Conservation (phyloP, 192 early-diverging fungal species). For the Obelidium mucronatum region DNA sequence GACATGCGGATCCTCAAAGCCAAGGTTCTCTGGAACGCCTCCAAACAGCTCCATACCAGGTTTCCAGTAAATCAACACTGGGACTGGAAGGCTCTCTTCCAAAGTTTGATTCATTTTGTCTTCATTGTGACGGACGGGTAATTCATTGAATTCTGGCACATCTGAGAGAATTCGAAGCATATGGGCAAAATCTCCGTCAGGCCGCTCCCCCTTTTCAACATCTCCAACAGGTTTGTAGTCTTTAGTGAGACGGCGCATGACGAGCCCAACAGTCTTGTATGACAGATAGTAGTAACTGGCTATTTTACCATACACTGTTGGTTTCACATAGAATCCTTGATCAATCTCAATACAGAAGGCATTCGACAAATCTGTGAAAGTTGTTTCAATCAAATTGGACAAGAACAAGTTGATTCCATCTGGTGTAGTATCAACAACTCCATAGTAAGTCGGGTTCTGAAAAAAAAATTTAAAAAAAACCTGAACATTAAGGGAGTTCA, state of each 20-base stretch:
- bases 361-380: slow-evolving; percentile 70
- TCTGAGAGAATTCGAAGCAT: slow-evolving; percentile 83
- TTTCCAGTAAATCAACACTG: slow-evolving; percentile 53
- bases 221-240: slow-evolving; percentile 48
- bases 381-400: slow-evolving; percentile 78
- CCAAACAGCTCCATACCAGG: slow-evolving; percentile 39
- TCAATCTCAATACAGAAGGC: slow-evolving; percentile 80
- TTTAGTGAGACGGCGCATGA: slow-evolving; percentile 64
- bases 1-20: slow-evolving; percentile 85
- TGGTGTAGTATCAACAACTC: slow-evolving; percentile 76
- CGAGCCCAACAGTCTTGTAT: slow-evolving; percentile 77
- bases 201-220: slow-evolving; percentile 34
- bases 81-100: slow-evolving; percentile 73
- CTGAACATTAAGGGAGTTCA: neutral
- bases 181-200: slow-evolving; percentile 59
- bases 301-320: slow-evolving; percentile 82
- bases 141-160: slow-evolving; percentile 85
- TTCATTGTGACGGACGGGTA: slow-evolving; percentile 96
- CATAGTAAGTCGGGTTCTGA: slow-evolving; percentile 97
- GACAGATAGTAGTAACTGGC: slow-evolving; percentile 93
- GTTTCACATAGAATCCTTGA: slow-evolving; percentile 66
- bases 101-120: slow-evolving; percentile 88
- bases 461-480: neutral
- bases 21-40: slow-evolving; percentile 35
- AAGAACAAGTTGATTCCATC: slow-evolving; percentile 76